phyloP scores from a whole-genome alignment of 441 rosid species.

The Adansonia gregorii region DNA sequence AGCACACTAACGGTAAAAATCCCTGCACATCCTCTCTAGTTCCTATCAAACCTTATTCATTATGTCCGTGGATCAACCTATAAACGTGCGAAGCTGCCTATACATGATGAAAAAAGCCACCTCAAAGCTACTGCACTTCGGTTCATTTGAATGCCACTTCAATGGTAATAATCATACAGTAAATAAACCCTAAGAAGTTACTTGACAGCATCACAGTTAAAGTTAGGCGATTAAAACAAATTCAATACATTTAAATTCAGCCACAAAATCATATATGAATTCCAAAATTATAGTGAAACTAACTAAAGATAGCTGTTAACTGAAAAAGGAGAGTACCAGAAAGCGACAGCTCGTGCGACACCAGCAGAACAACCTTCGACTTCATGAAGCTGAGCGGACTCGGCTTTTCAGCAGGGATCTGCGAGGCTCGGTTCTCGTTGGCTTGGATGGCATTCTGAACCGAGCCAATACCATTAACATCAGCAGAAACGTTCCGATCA shows the following conservation, averaged over 20 bases:
- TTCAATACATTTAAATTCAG: slow-evolving; percentile 1
- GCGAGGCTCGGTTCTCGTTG: slow-evolving; percentile 25
- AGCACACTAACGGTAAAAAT: neutral
- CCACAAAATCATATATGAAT: neutral
- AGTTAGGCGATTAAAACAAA: neutral
- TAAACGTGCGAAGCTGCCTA: neutral
- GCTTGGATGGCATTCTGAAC: slow-evolving; percentile 19
- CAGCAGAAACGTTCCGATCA: slow-evolving; percentile 36
- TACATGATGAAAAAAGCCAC: neutral
- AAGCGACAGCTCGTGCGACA: slow-evolving; percentile 67
- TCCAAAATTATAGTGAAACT: neutral
- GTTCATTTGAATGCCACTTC: neutral
- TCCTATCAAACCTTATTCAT: neutral
- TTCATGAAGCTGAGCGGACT: slow-evolving; percentile 66
- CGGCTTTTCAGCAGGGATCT: slow-evolving; percentile 27
- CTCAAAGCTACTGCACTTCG: neutral
- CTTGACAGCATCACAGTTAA: neutral
- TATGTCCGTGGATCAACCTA: neutral
- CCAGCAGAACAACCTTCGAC: slow-evolving; percentile 55
- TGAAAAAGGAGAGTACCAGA: slow-evolving; percentile 42
- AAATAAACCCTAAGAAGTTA: slow-evolving; percentile 13
- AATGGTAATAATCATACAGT: neutral
- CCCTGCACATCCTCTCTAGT: neutral
- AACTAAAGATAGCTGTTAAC: neutral
- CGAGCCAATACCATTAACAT: slow-evolving; percentile 14